Percentiles rank a stretch among this genome's conserved stretches.
Conservation (phyloP, 192 early-diverging fungal species). For the Fimicolochytrium jonesii region DNA sequence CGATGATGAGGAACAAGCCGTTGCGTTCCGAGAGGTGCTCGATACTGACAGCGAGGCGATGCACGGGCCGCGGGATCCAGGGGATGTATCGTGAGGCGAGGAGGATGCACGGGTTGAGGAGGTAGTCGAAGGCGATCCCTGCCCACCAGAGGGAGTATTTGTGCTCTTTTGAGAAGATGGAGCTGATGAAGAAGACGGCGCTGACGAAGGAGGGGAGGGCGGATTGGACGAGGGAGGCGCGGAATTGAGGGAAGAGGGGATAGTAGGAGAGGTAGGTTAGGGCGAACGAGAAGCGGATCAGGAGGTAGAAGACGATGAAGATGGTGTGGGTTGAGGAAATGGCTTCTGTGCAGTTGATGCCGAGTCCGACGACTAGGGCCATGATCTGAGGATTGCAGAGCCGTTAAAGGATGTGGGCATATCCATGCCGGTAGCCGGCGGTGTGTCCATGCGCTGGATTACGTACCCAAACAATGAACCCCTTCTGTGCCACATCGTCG, state of each 20-base stretch:
- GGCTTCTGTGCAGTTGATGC: neutral
- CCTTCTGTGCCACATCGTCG: neutral
- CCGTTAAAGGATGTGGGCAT: neutral
- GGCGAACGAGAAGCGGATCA: slow-evolving; percentile 1
- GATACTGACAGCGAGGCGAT: neutral
- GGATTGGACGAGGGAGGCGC: neutral
- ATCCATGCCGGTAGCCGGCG: neutral
- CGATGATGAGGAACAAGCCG: slow-evolving; percentile 1
- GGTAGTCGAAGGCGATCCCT: neutral
- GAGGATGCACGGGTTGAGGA: neutral
- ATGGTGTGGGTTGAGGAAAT: neutral
- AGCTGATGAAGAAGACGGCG: neutral
- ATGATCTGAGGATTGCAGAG: neutral
- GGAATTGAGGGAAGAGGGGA: neutral
- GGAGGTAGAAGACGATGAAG: slow-evolving; percentile 1
- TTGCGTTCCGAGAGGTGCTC: neutral
- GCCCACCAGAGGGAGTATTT: neutral
- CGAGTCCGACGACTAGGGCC: slow-evolving; percentile 1
- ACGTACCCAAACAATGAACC: neutral
- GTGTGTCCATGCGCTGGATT: neutral
- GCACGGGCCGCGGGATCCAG: neutral
- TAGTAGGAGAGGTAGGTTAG: neutral
- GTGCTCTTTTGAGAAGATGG: neutral
- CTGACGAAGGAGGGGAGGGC: neutral
- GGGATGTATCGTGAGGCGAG: neutral